A percentile compares a stretch with the other conserved stretches of the same genome.
Evolutionary conservation across 2,329 filamentous ascomycete species (phyloP).

Genomic region (Aspergillus unguis): DNA sequence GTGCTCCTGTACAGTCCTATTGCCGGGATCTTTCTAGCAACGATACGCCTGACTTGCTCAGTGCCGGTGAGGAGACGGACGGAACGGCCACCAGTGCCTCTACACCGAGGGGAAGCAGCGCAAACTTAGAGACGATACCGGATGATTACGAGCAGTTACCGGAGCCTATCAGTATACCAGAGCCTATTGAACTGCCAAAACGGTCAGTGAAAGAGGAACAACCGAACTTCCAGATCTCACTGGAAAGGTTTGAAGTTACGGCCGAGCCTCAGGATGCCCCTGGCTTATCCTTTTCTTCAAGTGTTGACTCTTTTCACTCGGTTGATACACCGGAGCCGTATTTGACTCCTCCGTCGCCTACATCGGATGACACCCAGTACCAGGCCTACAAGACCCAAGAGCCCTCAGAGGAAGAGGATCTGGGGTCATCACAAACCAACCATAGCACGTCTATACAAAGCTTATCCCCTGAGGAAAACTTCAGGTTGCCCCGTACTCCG

Average conservation of each 20-base stretch:
- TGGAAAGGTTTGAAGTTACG: slow-evolving; percentile 38
- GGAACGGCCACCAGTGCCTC: slow-evolving; percentile 29
- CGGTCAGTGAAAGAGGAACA: slow-evolving; percentile 29
- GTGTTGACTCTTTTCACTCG: slow-evolving; percentile 45
- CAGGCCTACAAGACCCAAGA: neutral
- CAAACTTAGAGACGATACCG: slow-evolving; percentile 22
- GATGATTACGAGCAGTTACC: slow-evolving; percentile 18
- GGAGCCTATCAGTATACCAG: slow-evolving; percentile 11
- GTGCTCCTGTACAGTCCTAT: slow-evolving; percentile 19
- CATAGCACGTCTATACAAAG: neutral
- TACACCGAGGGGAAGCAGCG: slow-evolving; percentile 24
- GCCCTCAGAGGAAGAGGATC: slow-evolving; percentile 14
- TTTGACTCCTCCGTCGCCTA: slow-evolving; percentile 21
- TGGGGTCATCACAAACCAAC: slow-evolving; percentile 8
- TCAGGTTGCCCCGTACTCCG: neutral
- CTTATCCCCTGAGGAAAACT: slow-evolving; percentile 10
- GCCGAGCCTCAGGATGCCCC: slow-evolving; percentile 26
- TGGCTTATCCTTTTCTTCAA: slow-evolving; percentile 34
- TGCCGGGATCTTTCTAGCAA: no score
- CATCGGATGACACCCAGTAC: slow-evolving; percentile 7
- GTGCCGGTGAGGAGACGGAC: slow-evolving; percentile 34
- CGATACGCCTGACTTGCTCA: slow-evolving; percentile 19
- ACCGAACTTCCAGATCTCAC: slow-evolving; percentile 35
- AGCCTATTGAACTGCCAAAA: slow-evolving; percentile 11
- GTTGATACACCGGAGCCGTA: slow-evolving; percentile 23